Evolutionary conservation across 345 rosid species (phyloP), one percentile per base, ranked within the genome.

Genomic region (Populus alba): DNA sequence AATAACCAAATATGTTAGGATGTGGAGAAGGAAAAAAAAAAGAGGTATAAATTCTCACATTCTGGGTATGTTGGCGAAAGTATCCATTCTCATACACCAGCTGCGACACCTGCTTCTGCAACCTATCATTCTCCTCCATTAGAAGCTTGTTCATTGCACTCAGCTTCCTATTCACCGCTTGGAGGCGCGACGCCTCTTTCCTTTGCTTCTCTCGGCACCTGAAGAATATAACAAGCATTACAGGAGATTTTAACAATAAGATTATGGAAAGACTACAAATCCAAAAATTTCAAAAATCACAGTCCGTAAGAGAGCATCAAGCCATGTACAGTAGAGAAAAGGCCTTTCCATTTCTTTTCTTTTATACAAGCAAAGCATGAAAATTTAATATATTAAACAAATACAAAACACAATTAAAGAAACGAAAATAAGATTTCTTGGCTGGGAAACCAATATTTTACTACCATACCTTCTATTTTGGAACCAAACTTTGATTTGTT

Each of bases 401-500:
- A 41, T 16, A 29, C 10, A 63, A 20, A 55, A 39, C 15, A 2
- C 15, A 16, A 15, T 33, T 10, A 57, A 71, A 31, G 29, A 51
- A 12, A 5, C 43, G n/a, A 68, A 63, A n/a, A 78, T n/a, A 41
- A 61, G 70, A 68, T 57, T 51, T 35, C 53, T 73, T 41, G 37
- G 57, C 23, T n/a, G 37, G 18, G 31, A 66, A 78, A 38, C 35
- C 8, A 25, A 51, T 5, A 15, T 4, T 45, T 37, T 11, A 7
- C 23, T 4, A 12, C 12, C 33, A 66, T 84, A 97, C 99, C 98
- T 97, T 85, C 99, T 87, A 87, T 97, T 97, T 74, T 97, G 99
- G 89, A 97, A 97, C 99, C 98, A 97, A 39, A 97, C 99, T 90
- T 97, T 97, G 88, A 97, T 97, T 85, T 97, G 99, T 81, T 97